phyloP scores from a whole-genome alignment of 345 rosid species.

The Populus tremula region DNA sequence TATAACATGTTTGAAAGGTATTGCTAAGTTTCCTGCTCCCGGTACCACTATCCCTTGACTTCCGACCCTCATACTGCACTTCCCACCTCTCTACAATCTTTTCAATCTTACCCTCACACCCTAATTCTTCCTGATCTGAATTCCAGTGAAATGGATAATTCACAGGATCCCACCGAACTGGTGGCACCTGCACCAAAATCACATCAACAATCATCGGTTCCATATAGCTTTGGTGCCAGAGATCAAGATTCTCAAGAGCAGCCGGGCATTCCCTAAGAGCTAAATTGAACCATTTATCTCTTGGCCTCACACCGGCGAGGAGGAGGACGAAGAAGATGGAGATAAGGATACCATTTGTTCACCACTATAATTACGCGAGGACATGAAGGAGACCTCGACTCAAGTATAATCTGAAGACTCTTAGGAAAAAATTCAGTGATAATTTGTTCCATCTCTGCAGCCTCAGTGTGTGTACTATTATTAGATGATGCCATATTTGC shows the following conservation, averaged over 20 bases:
- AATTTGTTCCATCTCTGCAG: constrained; percentile 78
- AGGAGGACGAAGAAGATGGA: constrained; percentile 71
- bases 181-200: constrained; percentile 56
- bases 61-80: constrained; percentile 71
- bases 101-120: constrained; percentile 50
- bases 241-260: constrained; percentile 72
- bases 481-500: constrained; percentile 54
- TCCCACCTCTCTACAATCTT: constrained; percentile 92
- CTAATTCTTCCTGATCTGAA: constrained; percentile 65
- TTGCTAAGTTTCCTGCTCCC: constrained; percentile 66
- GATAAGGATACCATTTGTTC: constrained; percentile 63
- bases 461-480: constrained; percentile 50
- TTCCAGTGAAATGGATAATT: constrained; percentile 41
- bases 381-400: constrained; percentile 77
- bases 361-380: constrained; percentile 77
- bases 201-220: constrained; percentile 90
- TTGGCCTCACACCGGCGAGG: constrained; percentile 71
- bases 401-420: constrained; percentile 85
- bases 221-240: constrained; percentile 61
- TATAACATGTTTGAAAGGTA: constrained; percentile 58
- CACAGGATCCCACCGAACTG: constrained; percentile 43
- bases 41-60: constrained; percentile 47
- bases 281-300: constrained; percentile 92
- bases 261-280: constrained; percentile 91
- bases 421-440: constrained; percentile 86